Base-by-base conservation (phyloP, 1,284 basidiomycete species). In the Trichosporon faecale region DNA sequence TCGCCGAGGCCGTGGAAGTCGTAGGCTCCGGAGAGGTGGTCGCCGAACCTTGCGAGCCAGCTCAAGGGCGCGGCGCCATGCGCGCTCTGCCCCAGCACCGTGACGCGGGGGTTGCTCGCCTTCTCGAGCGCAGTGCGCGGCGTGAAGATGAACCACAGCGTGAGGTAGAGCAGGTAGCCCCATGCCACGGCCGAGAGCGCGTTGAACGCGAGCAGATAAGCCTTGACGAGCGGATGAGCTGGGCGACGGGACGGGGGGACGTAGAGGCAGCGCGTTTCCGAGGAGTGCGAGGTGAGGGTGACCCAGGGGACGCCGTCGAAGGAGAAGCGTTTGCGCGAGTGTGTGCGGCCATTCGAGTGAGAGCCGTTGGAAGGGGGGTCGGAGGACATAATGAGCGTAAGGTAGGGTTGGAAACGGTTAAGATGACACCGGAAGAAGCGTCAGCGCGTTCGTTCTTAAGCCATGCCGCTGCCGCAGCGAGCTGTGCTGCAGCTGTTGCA, bases 191-290 rank as follows among this genome's bases (percentile, higher is more conserved):
- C 85, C 0, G 91, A 93, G 66, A 90, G 77, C 72, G 87, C 74
- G 85, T 97, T 96, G 87, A 94, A 97, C 0, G 85, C 81, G 69
- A 92, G 76, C 1, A 97, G 87, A 84, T 95, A 96, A 82, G 74
- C 69, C 70, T 83, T 83, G 69, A 80, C 40, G 12, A 78, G 76
- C 5, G 79, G 76, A n/a, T 78, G 72, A 49, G 67, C 72, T 71
- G 65, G 2, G 27, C 21, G 23, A 18, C 57, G 29, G n/a, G 55
- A 7, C 4, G 63, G 35, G 1, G 63, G 29, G 31, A 40, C 21
- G 23, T 29, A 67, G 46, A 33, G 27, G 57, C 57, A 61, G 57
- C 18, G 16, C 11, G 29, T 33, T 21, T 14, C 29, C 25, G 14
- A 44, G 37, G 55, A 16, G 49, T 49, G 33, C 16, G 66, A 60